These are phyloP conservation scores for Mycena polygramma DNA, from an alignment of 768 basidiomycete genomes.

Conservation along the genomic window DNA sequence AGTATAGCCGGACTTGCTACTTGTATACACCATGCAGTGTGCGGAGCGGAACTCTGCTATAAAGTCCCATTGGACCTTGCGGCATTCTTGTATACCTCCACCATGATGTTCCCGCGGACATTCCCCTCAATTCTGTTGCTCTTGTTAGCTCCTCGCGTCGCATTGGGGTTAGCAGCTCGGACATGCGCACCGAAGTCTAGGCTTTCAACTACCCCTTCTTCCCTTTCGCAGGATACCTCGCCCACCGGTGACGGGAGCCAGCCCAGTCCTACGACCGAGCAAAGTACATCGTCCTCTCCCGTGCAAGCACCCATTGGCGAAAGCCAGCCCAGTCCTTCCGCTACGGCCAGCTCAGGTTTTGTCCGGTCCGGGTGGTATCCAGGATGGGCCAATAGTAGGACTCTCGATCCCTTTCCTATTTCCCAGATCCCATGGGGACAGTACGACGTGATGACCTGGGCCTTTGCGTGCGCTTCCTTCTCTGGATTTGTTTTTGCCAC, in stretches of 20 bases:
- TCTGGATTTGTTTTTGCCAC: too few species aligned
- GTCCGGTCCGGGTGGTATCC: conserved; percentile 61
- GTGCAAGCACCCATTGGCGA: too few species aligned
- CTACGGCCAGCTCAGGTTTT: conserved; percentile 31
- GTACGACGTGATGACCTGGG: conserved; percentile 68
- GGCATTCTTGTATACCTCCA: not conserved
- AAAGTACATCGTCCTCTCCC: too few species aligned
- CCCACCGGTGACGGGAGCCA: conserved; percentile 9
- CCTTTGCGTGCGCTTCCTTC: conserved; percentile 66
- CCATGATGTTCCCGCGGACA: conserved; percentile 10
- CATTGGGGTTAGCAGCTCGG: conserved; percentile 7
- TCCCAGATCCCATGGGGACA: conserved; percentile 55
- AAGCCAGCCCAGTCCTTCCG: not conserved
- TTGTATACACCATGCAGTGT: not conserved
- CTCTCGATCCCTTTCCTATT: conserved; percentile 57
- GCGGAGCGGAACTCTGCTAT: conserved; percentile 16
- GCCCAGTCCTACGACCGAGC: not conserved
- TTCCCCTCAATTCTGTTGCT: not conserved
- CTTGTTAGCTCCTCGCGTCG: not conserved
- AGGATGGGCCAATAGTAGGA: conserved; percentile 56
- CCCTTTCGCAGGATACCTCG: not conserved
- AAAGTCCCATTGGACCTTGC: conserved; percentile 4
- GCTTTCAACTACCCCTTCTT: not conserved
- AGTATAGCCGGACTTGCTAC: conserved; percentile 5
- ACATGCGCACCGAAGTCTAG: conserved; percentile 24